These are phyloP conservation scores for Phyllosticta citriasiana DNA, from an alignment of 2,329 filamentous ascomycete genomes.

Conservation along the genomic window DNA sequence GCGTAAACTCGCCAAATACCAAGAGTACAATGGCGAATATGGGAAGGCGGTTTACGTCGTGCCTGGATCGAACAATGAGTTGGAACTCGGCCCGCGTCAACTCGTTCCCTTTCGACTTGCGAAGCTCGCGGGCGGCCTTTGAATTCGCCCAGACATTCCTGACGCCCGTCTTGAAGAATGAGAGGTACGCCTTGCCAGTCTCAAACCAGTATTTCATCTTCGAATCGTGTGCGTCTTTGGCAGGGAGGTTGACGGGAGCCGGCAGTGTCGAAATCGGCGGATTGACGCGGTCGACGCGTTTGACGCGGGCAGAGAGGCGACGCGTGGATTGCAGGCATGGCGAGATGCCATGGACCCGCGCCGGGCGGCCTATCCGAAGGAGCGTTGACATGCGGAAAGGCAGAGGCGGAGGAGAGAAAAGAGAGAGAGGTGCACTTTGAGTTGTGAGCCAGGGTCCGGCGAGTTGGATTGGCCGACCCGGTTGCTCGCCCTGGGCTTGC, in stretches of 20 bases:
- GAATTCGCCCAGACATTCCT: conserved; percentile 63
- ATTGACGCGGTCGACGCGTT: conserved; percentile 42
- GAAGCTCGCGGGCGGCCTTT: conserved; percentile 27
- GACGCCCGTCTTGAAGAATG: conserved; percentile 82
- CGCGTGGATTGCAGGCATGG: neutral
- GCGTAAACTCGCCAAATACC: conserved; percentile 78
- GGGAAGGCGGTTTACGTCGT: conserved; percentile 70
- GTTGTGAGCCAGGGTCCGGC: neutral
- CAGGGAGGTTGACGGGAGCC: conserved; percentile 55
- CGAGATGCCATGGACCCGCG: neutral
- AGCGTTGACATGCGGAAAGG: neutral
- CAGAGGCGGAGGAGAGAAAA: neutral
- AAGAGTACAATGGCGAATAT: conserved; percentile 67
- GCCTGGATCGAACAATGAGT: conserved; percentile 54
- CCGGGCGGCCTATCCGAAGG: neutral
- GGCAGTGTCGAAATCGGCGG: conserved; percentile 65
- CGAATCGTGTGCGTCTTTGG: conserved; percentile 37
- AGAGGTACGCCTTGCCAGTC: conserved; percentile 64
- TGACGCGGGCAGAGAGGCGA: neutral
- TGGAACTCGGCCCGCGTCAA: conserved; percentile 61
- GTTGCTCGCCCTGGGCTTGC: neutral
- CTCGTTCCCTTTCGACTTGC: neutral
- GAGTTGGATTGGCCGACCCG: neutral
- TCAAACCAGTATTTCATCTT: conserved; percentile 46
- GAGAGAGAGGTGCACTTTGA: neutral